Evolutionary conservation across 768 basidiomycete species (phyloP).

Genomic region (Leucosporidium yakuticum): DNA sequence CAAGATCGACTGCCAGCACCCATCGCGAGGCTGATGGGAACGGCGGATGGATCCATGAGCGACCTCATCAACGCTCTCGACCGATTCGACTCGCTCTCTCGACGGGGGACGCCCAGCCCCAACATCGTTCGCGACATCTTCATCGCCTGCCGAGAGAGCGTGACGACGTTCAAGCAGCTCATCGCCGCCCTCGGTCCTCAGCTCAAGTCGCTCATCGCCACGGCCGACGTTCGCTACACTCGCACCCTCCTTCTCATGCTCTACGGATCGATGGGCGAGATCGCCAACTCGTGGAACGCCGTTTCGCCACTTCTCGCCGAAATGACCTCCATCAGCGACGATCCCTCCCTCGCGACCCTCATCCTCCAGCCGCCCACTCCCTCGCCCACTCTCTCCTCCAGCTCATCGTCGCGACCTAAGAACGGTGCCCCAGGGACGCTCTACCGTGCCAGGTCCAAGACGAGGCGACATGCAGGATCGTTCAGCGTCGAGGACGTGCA

Average conservation of each 20-base stretch:
- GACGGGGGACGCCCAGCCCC: slow-evolving; percentile 61
- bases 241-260: slow-evolving; percentile 78
- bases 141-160: slow-evolving; percentile 75
- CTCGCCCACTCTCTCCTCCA: slow-evolving; percentile 11
- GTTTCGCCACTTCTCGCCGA: slow-evolving; percentile 66
- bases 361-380: slow-evolving; percentile 37
- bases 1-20: slow-evolving; percentile 76
- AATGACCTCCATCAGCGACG: slow-evolving; percentile 58
- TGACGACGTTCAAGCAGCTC: slow-evolving; percentile 79
- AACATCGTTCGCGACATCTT: slow-evolving; percentile 68
- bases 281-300: slow-evolving; percentile 73
- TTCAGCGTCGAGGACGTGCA: slow-evolving; percentile 39
- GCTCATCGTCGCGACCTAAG: neutral
- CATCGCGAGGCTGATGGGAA: slow-evolving; percentile 75
- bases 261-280: slow-evolving; percentile 82
- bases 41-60: slow-evolving; percentile 72
- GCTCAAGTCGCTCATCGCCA: slow-evolving; percentile 64
- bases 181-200: slow-evolving; percentile 74
- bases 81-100: slow-evolving; percentile 76
- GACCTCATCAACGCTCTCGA: slow-evolving; percentile 82
- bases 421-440: neutral
- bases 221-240: slow-evolving; percentile 79
- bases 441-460: slow-evolving; percentile 18
- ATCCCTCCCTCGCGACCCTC: slow-evolving; percentile 33
- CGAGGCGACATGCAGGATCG: slow-evolving; percentile 37